Base-by-base conservation (phyloP, 768 basidiomycete species). In the Boletus rex-veris region DNA sequence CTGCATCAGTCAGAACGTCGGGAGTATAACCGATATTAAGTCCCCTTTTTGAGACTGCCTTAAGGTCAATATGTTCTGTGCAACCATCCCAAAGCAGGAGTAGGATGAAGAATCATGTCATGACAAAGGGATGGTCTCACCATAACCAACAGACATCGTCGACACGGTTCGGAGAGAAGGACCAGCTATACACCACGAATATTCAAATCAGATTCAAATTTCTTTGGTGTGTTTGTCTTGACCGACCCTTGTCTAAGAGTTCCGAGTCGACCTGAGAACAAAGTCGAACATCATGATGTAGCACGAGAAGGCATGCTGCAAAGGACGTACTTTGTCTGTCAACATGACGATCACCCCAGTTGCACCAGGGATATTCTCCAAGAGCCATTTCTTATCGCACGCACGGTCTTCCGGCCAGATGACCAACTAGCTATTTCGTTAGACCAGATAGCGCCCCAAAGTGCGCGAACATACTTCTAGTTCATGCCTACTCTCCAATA, bases 131-230 rank as follows among this genome's bases (percentile, higher is more conserved):
- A 14, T 19, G 39, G 18, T 58, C 79, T 52, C 54, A 90, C 91
- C 90, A 64, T 86, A 90, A 43, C 92, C 92, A 18, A 94, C 92
- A 16, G 91, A 92, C 84, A 96, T 90, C 0, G 95, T 97, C 1
- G 94, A 96, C 3, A 97, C 80, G n/a, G 90, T 85, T 41, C 80
- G 82, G 9, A 99, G 77, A 45, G 68, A 75, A 0, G 86, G 75
- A 4, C 93, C 92, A 58, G 92, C 92, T 87, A 59, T 3, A 42
- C 44, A 28, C 39, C n/a, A 5, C 15, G n/a, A 53, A 11, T 39
- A 8, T 37, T 41, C 14, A 21, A 47, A 15, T 54, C 18, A 43
- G 24, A 35, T n/a, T 30, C 33, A 5, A 21, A 60, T 15, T 50
- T 50, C 42, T 21, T 16, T 18, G 21, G 19, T 46, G 19, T 19